Percentiles rank a stretch among this genome's conserved stretches.
Evolutionary conservation across 768 basidiomycete species (phyloP).

Genomic region (Lactarius psammicola): DNA sequence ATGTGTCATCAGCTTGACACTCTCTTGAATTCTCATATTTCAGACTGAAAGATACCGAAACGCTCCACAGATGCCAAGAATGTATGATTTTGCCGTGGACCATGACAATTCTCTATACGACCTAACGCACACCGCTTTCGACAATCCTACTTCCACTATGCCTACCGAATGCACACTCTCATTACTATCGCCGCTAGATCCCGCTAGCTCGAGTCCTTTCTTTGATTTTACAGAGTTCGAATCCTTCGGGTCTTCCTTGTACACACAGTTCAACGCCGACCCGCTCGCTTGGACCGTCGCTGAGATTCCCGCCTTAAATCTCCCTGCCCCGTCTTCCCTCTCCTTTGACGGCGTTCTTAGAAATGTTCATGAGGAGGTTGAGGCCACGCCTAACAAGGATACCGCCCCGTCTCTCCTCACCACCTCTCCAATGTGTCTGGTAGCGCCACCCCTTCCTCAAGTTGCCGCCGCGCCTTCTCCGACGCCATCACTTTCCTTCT

Average conservation of each 20-base stretch:
- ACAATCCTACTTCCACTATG: not conserved
- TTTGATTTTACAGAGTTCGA: slow-evolving; percentile 2
- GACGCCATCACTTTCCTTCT: slow-evolving; percentile 14
- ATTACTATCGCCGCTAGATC: not conserved
- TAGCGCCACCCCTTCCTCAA: not conserved
- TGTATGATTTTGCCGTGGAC: slow-evolving; percentile 17
- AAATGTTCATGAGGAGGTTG: not conserved
- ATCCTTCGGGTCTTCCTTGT: slow-evolving; percentile 10
- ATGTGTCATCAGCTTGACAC: not conserved
- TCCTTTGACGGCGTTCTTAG: not conserved
- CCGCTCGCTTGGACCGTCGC: not conserved
- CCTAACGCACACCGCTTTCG: not conserved
- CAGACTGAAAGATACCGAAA: slow-evolving; percentile 1
- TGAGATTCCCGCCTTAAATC: not conserved
- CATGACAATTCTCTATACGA: slow-evolving; percentile 11
- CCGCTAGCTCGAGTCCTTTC: not conserved
- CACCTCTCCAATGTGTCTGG: too few relatives aligned
- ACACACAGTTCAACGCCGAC: slow-evolving; percentile 4
- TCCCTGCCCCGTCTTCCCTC: not conserved
- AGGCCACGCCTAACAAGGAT: not conserved
- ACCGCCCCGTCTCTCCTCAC: not conserved
- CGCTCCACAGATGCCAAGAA: not conserved
- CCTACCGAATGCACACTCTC: not conserved
- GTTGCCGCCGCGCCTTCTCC: slow-evolving; percentile 2
- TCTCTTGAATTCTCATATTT: not conserved